Evolutionary conservation across 805 yeast species (phyloP).

Genomic region (Cyberlindnera meyerae): DNA sequence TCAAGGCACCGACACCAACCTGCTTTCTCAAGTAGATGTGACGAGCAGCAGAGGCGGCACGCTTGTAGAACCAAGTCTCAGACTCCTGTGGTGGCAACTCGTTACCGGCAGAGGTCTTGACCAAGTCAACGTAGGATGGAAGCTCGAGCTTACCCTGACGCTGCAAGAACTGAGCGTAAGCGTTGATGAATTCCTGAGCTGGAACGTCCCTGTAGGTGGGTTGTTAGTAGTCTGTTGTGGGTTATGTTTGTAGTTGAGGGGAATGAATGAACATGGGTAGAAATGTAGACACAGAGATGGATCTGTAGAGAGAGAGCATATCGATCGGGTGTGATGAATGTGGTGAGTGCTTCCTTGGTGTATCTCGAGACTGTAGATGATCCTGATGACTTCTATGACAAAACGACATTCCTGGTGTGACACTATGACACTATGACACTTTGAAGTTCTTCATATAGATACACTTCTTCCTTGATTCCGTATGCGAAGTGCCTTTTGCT

Average conservation of each 20-base stretch:
- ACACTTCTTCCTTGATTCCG: too few species aligned
- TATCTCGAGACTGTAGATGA: too few species aligned
- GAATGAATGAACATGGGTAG: too few species aligned
- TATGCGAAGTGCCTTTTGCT: too few species aligned
- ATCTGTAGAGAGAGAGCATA: not conserved
- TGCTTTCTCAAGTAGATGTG: slow-evolving; percentile 99
- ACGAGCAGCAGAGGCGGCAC: slow-evolving; percentile 99
- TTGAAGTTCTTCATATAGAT: too few species aligned
- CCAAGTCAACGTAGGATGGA: slow-evolving; percentile 99
- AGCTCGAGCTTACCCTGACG: slow-evolving; percentile 99
- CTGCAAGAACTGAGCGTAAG: slow-evolving; percentile 99
- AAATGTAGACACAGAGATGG: too few species aligned
- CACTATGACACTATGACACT: too few species aligned
- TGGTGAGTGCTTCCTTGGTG: too few species aligned
- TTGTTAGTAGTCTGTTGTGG: slow-evolving; percentile 3
- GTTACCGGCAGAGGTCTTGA: slow-evolving; percentile 98
- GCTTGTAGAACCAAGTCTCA: slow-evolving; percentile 99
- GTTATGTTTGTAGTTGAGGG: too few species aligned
- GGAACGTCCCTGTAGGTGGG: slow-evolving; percentile 91
- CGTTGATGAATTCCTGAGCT: slow-evolving; percentile 99
- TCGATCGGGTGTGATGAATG: too few species aligned
- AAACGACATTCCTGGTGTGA: too few species aligned
- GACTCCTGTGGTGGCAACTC: slow-evolving; percentile 99
- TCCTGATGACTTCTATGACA: too few species aligned
- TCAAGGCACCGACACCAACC: slow-evolving; percentile 98